Base-by-base conservation (phyloP, 176 grass and related monocot genomes). In the Panicum miliaceum region DNA sequence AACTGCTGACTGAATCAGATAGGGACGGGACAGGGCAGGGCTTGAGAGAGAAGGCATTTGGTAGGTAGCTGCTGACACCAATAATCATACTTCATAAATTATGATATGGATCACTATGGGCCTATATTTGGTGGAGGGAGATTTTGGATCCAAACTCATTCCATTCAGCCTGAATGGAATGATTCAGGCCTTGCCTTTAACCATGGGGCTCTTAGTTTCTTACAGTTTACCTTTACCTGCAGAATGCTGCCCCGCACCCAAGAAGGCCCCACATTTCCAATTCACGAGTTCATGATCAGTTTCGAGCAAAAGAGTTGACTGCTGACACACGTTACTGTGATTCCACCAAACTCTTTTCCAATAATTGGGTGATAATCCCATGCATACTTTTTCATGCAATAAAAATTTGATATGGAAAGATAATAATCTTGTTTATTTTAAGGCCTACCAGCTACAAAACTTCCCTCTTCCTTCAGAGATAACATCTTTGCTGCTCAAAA, bases 1-100 rank as follows among this genome's bases (percentile, higher is more conserved):
- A 54, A 74, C 58, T 84, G 70, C 52, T 54, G 77, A 84, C 65
- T 68, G 81, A 80, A 88, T 85, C 70, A 34, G 82, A 81, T 46
- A 40, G 50, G 57, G 73, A 83, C 58, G 23, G 66, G 56, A 83
- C 47, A 54, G 22, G 35, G 7, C 20, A 67, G 43, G 2, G 63
- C 34, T 56, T n/a, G 6, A 7, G 18, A 68, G 45, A 47, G 15
- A 56, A 69, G 71, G n/a, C 65, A 85, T 85, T 75, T 80, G 46
- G 27, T 8, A 79, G 27, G 8, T 58, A 72, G 7, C 42, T 7
- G 23, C 7, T 46, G 56, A 19, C 27, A 53, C 4, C 35, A 50
- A 73, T 73, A 52, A 52, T 52, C 47, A 53, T 48, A 6, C 29
- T 32, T 32, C 1, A 19, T 32, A 57, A 48, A 38, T 18, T 42